A percentile compares a stretch with the other conserved stretches of the same genome.
phyloP scores from a whole-genome alignment of 2,329 filamentous ascomycete genomes.

The Scedosporium minutisporum region DNA sequence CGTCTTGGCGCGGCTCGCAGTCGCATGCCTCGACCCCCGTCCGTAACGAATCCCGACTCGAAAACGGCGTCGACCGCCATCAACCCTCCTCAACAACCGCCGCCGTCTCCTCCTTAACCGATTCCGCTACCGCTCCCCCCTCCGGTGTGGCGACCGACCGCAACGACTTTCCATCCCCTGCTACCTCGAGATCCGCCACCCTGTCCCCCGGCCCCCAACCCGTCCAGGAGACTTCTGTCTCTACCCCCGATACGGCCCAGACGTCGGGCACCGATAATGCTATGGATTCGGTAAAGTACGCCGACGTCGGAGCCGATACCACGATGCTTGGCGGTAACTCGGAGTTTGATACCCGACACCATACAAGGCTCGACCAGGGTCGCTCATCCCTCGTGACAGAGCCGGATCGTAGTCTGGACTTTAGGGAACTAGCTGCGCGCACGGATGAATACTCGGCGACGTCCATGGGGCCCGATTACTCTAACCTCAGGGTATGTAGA shows the following conservation, averaged over 20 bases:
- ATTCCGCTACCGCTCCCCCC: not conserved
- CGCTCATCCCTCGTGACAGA: slow-evolving; percentile 11
- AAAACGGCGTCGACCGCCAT: not conserved
- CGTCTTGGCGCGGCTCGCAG: not conserved
- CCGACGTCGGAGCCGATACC: not conserved
- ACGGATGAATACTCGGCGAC: slow-evolving; percentile 18
- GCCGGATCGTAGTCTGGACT: slow-evolving; percentile 17
- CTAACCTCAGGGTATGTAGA: slow-evolving; percentile 24
- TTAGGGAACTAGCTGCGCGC: slow-evolving; percentile 2
- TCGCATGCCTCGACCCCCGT: not conserved
- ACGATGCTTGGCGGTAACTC: not conserved
- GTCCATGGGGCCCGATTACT: slow-evolving; percentile 28
- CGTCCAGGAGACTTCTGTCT: not conserved
- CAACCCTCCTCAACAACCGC: not conserved
- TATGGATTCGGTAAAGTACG: slow-evolving; percentile 11
- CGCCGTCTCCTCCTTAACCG: not conserved
- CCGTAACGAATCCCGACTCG: not conserved
- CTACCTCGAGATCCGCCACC: slow-evolving; percentile 29
- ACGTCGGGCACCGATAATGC: slow-evolving; percentile 17
- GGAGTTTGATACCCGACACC: slow-evolving; percentile 12
- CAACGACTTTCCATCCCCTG: not conserved
- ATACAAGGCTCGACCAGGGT: not conserved
- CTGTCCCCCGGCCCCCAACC: slow-evolving; percentile 33
- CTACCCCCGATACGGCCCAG: not conserved
- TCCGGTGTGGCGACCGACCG: not conserved